Conservation (phyloP, 2,329 filamentous ascomycete genomes). For the Clonostachys sp. region DNA sequence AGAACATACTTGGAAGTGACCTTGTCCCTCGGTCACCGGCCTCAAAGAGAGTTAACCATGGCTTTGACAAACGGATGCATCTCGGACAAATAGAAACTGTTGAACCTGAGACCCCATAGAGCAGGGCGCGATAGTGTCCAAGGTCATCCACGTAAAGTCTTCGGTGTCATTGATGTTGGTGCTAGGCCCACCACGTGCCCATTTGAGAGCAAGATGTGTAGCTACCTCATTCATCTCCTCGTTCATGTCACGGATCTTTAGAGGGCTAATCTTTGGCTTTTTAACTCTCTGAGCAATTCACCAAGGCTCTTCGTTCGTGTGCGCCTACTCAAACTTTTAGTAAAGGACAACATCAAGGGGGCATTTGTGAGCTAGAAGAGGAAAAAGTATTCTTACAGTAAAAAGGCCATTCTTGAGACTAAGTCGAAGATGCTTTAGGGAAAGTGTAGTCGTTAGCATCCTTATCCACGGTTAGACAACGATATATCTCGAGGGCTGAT, state of each 20-base stretch:
- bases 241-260: slow-evolving; percentile 54
- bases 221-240: slow-evolving; percentile 49
- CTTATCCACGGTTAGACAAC: slow-evolving; percentile 30
- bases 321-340: neutral
- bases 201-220: slow-evolving; percentile 48
- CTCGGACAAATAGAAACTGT: slow-evolving; percentile 50
- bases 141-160: slow-evolving; percentile 58
- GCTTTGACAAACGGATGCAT: slow-evolving; percentile 4
- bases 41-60: slow-evolving; percentile 1
- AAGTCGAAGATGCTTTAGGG: slow-evolving; percentile 43
- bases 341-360: neutral
- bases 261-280: slow-evolving; percentile 60
- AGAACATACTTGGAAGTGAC: slow-evolving; percentile 16
- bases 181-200: slow-evolving; percentile 33
- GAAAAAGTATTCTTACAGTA: slow-evolving; percentile 4
- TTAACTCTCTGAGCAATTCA: slow-evolving; percentile 56
- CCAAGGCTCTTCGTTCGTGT: slow-evolving; percentile 8
- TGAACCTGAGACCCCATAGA: slow-evolving; percentile 57
- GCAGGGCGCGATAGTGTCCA: slow-evolving; percentile 58
- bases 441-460: slow-evolving; percentile 29
- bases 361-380: neutral
- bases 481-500: slow-evolving; percentile 4
- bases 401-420: slow-evolving; percentile 30
- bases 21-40: neutral
- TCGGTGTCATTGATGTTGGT: slow-evolving; percentile 45